Conservation (phyloP, 2,329 filamentous ascomycete species). For the Balansia obtecta region DNA sequence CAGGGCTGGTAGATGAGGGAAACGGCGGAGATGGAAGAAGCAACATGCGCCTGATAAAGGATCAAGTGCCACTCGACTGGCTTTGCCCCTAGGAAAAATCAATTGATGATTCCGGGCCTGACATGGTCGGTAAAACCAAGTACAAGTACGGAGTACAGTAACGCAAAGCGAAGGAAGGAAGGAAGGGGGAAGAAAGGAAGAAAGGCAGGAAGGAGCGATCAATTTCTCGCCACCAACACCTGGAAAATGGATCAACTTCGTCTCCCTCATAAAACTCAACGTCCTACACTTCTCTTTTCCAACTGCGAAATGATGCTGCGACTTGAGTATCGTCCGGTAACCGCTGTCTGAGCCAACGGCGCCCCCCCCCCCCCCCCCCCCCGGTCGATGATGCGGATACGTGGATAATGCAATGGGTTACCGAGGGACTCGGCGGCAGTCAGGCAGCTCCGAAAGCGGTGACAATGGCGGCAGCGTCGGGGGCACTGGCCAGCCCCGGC, state of each 20-base stretch:
- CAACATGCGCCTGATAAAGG: no score
- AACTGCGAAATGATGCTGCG: neutral
- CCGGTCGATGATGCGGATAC: neutral
- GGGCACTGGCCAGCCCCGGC: neutral
- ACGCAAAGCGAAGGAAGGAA: neutral
- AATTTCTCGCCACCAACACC: neutral
- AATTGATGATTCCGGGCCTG: no score
- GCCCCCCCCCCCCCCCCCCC: no score
- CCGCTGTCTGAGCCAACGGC: neutral
- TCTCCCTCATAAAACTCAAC: neutral
- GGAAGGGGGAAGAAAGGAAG: neutral
- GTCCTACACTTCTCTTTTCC: neutral
- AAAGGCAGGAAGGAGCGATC: neutral
- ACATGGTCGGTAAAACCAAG: no score
- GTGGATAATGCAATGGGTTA: neutral
- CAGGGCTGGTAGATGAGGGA: no score
- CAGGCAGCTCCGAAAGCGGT: slow-evolving; percentile 6
- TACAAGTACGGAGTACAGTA: no score
- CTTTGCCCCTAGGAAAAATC: no score
- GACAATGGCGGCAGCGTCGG: slow-evolving; percentile 1
- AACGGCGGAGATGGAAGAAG: no score
- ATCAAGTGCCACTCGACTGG: no score
- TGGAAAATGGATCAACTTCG: neutral
- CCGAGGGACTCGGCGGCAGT: neutral
- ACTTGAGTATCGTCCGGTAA: neutral